These are phyloP conservation scores for Phytophthora idaei DNA, from an alignment of 352 stramenopile genomes.

Conservation along the genomic window DNA sequence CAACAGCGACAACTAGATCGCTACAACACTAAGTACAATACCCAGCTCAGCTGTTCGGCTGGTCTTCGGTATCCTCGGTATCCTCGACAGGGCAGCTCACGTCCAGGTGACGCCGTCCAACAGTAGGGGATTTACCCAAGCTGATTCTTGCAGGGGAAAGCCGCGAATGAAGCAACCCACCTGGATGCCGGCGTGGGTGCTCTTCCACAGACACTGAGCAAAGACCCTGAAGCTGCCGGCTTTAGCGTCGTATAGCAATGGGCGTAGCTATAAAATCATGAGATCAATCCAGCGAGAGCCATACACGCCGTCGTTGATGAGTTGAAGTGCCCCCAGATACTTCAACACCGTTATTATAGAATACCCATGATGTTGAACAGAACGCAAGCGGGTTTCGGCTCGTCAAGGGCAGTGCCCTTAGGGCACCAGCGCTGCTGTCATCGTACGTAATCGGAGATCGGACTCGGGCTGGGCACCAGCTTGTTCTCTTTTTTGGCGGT, in stretches of 20 bases:
- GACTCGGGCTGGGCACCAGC: not conserved
- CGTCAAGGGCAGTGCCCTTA: too few species aligned
- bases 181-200: not conserved
- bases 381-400: too few species aligned
- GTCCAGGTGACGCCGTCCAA: not conserved
- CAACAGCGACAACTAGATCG: not conserved
- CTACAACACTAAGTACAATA: not conserved
- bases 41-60: not conserved
- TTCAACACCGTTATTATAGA: too few species aligned
- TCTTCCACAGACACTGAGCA: not conserved
- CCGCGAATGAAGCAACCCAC: too few species aligned
- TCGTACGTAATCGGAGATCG: conserved; percentile 3
- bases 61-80: too few species aligned
- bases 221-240: not conserved
- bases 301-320: too few species aligned
- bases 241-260: not conserved
- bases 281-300: too few species aligned
- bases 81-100: not conserved
- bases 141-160: not conserved
- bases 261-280: too few species aligned
- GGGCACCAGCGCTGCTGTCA: not conserved
- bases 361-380: too few species aligned
- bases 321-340: too few species aligned
- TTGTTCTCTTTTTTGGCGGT: not conserved
- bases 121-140: not conserved